phyloP scores from a whole-genome alignment of 1,139 yeast species.

The Debaryomyces coudertii region DNA sequence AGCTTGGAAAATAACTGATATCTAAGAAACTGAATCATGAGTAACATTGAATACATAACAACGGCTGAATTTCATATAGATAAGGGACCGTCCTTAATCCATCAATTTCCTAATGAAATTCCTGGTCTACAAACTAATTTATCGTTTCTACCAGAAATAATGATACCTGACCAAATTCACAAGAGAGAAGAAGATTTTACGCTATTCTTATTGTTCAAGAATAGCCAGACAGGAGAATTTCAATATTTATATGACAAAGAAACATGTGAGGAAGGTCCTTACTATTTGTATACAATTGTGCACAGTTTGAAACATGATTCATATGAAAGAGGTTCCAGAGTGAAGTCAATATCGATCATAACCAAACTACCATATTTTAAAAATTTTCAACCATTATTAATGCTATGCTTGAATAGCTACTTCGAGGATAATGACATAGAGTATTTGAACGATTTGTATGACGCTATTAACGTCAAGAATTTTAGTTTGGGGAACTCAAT shows the following conservation, averaged over 20 bases:
- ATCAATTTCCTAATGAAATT: constrained; percentile 51
- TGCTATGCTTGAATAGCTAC: constrained; percentile 56
- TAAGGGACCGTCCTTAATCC: constrained; percentile 54
- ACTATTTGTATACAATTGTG: constrained; percentile 60
- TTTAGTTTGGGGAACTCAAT: constrained; percentile 30
- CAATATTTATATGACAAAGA: constrained; percentile 39
- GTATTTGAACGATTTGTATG: constrained; percentile 33
- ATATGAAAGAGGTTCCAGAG: constrained; percentile 57
- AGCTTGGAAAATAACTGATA: neutral
- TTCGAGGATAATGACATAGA: constrained; percentile 31
- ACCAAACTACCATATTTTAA: constrained; percentile 57
- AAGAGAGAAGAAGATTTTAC: constrained; percentile 64
- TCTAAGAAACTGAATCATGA: constrained; percentile 15
- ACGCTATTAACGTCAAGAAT: constrained; percentile 38
- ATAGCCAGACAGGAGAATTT: constrained; percentile 41
- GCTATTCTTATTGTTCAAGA: constrained; percentile 52
- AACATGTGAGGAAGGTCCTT: constrained; percentile 44
- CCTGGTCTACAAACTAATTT: constrained; percentile 45
- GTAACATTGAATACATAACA: constrained; percentile 47
- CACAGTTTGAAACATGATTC: constrained; percentile 50
- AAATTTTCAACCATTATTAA: constrained; percentile 59
- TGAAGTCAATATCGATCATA: constrained; percentile 57
- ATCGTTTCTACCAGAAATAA: constrained; percentile 54
- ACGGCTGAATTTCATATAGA: constrained; percentile 64
- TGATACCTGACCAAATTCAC: constrained; percentile 68